Conservation (phyloP, 768 basidiomycete genomes). For the Phylloporus sp. region DNA sequence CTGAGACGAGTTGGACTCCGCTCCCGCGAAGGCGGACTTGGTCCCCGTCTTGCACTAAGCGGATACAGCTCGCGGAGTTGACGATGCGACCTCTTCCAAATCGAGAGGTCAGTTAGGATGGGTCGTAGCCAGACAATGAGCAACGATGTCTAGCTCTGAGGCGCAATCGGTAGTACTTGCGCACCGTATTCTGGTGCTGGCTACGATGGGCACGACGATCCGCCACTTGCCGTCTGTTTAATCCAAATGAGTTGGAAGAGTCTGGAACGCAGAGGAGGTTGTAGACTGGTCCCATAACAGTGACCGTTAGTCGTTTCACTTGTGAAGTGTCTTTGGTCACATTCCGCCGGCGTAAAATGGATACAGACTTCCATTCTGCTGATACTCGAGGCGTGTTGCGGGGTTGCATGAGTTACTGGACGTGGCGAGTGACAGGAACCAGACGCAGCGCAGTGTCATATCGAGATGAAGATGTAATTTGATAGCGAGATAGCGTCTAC, state of each 20-base stretch:
- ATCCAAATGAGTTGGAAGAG: not conserved
- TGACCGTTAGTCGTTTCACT: not conserved
- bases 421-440: slow-evolving; percentile 1
- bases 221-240: not conserved
- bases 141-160: not conserved
- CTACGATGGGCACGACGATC: not conserved
- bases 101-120: slow-evolving; percentile 23
- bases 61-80: slow-evolving; percentile 31
- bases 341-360: not conserved
- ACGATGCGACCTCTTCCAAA: slow-evolving; percentile 21
- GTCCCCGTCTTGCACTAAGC: slow-evolving; percentile 11
- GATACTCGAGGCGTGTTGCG: not conserved
- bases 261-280: not conserved
- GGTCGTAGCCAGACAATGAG: not conserved
- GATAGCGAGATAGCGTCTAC: not conserved
- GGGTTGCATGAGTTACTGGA: not conserved
- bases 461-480: not conserved
- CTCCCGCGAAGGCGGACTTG: slow-evolving; percentile 31
- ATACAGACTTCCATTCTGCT: slow-evolving; percentile 2
- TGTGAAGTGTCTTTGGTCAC: not conserved
- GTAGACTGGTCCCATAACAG: not conserved
- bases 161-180: not conserved
- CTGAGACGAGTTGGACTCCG: slow-evolving; percentile 17
- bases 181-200: not conserved
- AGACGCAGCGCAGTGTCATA: not conserved